Conservation (phyloP, 1,284 basidiomycete species). For the Xanthoconium separans region DNA sequence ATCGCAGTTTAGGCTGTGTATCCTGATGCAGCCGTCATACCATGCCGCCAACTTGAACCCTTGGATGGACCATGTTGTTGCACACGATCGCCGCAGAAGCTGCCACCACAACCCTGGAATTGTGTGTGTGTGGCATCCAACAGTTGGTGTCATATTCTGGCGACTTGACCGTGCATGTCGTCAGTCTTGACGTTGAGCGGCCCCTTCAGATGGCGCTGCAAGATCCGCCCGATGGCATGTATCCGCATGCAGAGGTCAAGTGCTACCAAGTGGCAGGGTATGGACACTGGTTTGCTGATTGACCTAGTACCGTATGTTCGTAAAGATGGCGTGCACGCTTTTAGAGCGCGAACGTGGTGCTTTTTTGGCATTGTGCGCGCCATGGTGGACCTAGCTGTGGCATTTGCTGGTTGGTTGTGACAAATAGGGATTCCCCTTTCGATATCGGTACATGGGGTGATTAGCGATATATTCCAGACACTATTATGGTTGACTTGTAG, state of each 20-base stretch:
- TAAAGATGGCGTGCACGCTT: constrained; percentile 7
- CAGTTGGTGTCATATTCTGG: constrained; percentile 1
- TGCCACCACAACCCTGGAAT: constrained; percentile 15
- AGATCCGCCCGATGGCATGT: constrained; percentile 19
- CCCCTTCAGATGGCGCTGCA: neutral
- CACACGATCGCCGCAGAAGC: constrained; percentile 12
- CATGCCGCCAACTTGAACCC: neutral
- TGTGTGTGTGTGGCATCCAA: constrained; percentile 4
- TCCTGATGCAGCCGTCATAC: neutral
- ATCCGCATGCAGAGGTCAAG: neutral
- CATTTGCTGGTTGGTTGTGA: neutral
- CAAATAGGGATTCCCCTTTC: neutral
- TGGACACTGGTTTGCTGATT: constrained; percentile 9
- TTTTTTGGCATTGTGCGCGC: constrained; percentile 1
- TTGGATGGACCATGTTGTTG: neutral
- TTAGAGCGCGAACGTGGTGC: neutral
- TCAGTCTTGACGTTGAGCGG: constrained; percentile 3
- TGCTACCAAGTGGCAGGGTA: neutral
- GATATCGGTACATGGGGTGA: neutral
- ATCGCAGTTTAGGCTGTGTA: constrained; percentile 20
- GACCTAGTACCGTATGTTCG: neutral
- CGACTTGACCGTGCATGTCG: neutral
- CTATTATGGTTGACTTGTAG: neutral
- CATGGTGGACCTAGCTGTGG: constrained; percentile 1
- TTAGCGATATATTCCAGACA: neutral